These are phyloP conservation scores for Botryotinia convoluta DNA, from an alignment of 2,329 filamentous ascomycete species.

Conservation along the genomic window DNA sequence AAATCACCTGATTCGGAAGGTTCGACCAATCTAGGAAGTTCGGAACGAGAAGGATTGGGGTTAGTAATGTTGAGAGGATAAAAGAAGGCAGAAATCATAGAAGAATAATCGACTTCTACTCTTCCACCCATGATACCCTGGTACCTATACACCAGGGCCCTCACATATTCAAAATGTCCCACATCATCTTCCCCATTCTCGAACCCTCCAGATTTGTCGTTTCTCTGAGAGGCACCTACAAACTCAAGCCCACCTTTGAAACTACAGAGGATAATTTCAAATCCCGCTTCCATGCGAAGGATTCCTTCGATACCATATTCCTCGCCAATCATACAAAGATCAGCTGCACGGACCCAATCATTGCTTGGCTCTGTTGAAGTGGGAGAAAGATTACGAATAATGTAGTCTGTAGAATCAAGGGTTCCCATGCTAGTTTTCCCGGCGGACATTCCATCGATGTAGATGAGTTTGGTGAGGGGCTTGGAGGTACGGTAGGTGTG, in stretches of 20 bases:
- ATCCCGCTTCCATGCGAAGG: constrained; percentile 66
- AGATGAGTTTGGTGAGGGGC: constrained; percentile 57
- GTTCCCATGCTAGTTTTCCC: constrained; percentile 65
- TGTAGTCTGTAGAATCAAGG: constrained; percentile 62
- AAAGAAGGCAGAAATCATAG: constrained; percentile 36
- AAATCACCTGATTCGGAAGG: constrained; percentile 31
- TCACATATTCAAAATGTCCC: constrained; percentile 38
- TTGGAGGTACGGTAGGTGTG: constrained; percentile 63
- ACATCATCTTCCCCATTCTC: constrained; percentile 2
- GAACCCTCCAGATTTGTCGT: constrained; percentile 12
- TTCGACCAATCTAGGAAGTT: constrained; percentile 30
- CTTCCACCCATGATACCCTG: constrained; percentile 44
- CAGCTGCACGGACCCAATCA: constrained; percentile 52
- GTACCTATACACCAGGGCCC: constrained; percentile 44
- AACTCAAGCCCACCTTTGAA: constrained; percentile 45
- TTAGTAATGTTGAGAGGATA: constrained; percentile 36
- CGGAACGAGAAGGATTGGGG: constrained; percentile 24
- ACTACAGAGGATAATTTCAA: constrained; percentile 67
- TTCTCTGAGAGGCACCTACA: constrained; percentile 26
- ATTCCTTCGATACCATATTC: constrained; percentile 62
- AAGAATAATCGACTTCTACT: constrained; percentile 34
- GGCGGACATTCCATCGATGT: constrained; percentile 68
- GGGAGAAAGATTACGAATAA: constrained; percentile 44
- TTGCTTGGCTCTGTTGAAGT: constrained; percentile 36
- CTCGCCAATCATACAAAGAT: constrained; percentile 54